A percentile compares a stretch with the other conserved stretches of the same genome.
Evolutionary conservation across 2,329 filamentous ascomycete genomes (phyloP).

Genomic region (Xylaria arbuscula): DNA sequence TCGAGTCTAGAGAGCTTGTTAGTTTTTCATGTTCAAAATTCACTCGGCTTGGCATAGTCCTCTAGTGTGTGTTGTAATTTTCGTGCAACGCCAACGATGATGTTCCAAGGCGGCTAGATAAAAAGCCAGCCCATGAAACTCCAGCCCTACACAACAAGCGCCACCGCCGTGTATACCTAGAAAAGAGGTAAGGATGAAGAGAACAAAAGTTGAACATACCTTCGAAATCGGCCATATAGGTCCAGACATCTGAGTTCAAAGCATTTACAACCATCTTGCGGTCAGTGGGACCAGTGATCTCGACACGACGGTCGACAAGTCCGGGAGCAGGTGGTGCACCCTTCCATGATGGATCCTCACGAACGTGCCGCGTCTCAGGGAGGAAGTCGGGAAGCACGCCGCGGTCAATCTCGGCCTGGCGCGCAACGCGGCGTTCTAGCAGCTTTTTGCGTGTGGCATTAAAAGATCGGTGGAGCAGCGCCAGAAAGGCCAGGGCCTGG

Average conservation of each 20-base stretch:
- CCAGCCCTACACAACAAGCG: background rate
- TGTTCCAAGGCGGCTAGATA: background rate
- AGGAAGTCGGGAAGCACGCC: slow-evolving; percentile 92
- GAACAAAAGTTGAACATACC: slow-evolving; percentile 65
- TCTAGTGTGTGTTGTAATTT: background rate
- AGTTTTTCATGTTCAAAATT: slow-evolving; percentile 20
- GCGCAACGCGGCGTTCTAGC: slow-evolving; percentile 84
- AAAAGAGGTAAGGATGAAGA: slow-evolving; percentile 11
- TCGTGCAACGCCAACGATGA: slow-evolving; percentile 17
- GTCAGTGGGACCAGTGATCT: slow-evolving; percentile 97
- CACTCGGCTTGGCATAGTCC: background rate
- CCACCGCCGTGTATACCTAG: background rate
- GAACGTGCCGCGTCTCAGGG: slow-evolving; percentile 93
- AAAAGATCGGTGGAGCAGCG: slow-evolving; percentile 94
- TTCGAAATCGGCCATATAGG: slow-evolving; percentile 99
- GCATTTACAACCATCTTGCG: slow-evolving; percentile 99
- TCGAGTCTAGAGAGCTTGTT: slow-evolving; percentile 74
- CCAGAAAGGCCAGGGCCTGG: slow-evolving; percentile 89
- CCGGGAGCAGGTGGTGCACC: slow-evolving; percentile 92
- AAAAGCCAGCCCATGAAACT: background rate
- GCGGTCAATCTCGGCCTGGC: slow-evolving; percentile 93
- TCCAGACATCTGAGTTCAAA: slow-evolving; percentile 94
- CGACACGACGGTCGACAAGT: slow-evolving; percentile 90
- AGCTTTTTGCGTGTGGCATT: slow-evolving; percentile 88
- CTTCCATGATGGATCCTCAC: slow-evolving; percentile 93